These are phyloP conservation scores for Leccinum barrowsii DNA, from an alignment of 768 basidiomycete species.

Conservation along the genomic window DNA sequence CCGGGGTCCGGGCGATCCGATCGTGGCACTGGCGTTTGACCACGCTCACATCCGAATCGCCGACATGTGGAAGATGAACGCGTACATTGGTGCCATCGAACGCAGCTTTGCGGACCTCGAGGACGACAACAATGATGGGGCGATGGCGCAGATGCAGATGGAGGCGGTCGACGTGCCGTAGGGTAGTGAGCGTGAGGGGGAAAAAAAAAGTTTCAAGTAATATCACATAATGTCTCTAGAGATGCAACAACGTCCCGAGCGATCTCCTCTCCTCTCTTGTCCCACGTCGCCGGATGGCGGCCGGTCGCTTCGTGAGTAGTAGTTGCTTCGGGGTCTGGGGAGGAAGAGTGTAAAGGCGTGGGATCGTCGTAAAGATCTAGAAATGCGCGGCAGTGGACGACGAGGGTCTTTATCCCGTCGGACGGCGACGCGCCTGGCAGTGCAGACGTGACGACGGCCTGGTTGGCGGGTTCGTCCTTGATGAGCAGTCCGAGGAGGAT, in stretches of 20 bases:
- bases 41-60: constrained; percentile 66
- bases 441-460: constrained; percentile 28
- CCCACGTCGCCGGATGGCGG: constrained; percentile 15
- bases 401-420: constrained; percentile 31
- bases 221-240: constrained; percentile 36
- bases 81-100: constrained; percentile 71
- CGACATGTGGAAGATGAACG: constrained; percentile 83
- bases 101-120: constrained; percentile 52
- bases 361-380: constrained; percentile 39
- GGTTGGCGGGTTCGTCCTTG: constrained; percentile 32
- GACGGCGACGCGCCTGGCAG: constrained; percentile 34
- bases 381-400: constrained; percentile 39
- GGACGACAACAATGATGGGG: constrained; percentile 36
- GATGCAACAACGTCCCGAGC: constrained; percentile 51
- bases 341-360: constrained; percentile 21
- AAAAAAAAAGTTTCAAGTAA: background rate
- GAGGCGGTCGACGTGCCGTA: constrained; percentile 21
- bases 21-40: constrained; percentile 80
- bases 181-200: background rate
- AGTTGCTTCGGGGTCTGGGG: constrained; percentile 16
- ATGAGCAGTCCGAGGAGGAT: constrained; percentile 63
- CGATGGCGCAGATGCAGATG: background rate
- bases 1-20: constrained; percentile 33
- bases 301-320: background rate
- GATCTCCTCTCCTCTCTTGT: constrained; percentile 39